These are phyloP conservation scores for Globisporangium nagaii DNA, from an alignment of 352 stramenopile species.

Conservation along the genomic window DNA sequence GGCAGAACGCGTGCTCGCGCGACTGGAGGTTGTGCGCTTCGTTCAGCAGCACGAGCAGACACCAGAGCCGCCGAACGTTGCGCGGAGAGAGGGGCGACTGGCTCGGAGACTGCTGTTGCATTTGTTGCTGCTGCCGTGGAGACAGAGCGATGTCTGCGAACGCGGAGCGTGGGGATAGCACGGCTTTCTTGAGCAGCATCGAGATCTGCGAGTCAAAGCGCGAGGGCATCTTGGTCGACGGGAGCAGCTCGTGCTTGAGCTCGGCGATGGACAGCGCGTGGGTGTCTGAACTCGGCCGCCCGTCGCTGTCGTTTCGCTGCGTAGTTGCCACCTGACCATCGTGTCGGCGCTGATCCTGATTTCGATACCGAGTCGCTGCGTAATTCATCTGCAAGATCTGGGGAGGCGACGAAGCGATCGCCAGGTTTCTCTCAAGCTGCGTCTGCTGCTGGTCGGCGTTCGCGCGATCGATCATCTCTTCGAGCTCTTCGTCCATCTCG, in stretches of 20 bases:
- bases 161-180: constrained; percentile 37
- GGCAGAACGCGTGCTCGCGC: constrained; percentile 46
- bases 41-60: constrained; percentile 46
- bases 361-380: background rate
- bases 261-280: constrained; percentile 1
- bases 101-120: background rate
- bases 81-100: constrained; percentile 22
- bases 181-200: constrained; percentile 41
- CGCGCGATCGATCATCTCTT: constrained; percentile 58
- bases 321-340: background rate
- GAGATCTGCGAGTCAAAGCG: constrained; percentile 34
- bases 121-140: background rate
- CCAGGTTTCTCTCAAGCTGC: background rate
- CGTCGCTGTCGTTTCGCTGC: background rate
- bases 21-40: constrained; percentile 59
- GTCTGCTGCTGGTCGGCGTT: constrained; percentile 19
- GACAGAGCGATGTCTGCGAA: constrained; percentile 3
- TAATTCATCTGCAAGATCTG: background rate
- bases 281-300: background rate
- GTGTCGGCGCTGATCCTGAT: background rate
- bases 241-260: constrained; percentile 34
- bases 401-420: background rate
- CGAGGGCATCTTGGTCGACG: constrained; percentile 13
- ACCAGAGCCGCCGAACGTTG: constrained; percentile 41
- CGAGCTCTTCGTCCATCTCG: constrained; percentile 68